Conservation (phyloP, 768 basidiomycete genomes). For the Leccinum broughii region DNA sequence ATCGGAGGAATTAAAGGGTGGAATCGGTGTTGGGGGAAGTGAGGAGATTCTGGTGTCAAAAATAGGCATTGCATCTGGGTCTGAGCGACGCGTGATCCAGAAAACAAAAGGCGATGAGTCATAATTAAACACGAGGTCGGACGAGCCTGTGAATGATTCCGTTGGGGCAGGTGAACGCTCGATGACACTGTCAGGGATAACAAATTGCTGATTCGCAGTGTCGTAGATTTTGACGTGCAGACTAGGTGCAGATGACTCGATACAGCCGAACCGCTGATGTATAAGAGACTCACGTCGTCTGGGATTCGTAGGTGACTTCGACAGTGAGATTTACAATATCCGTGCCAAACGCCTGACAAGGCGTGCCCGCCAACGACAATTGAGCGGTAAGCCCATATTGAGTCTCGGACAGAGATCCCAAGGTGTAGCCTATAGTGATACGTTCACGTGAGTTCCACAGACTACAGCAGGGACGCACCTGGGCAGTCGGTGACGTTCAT, state of each 20-base stretch:
- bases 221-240: constrained; percentile 72
- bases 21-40: constrained; percentile 58
- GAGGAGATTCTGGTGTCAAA: constrained; percentile 72
- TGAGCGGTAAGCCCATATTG: constrained; percentile 53
- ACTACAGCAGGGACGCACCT: constrained; percentile 18
- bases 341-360: constrained; percentile 65
- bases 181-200: constrained; percentile 57
- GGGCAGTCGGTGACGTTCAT: constrained; percentile 36
- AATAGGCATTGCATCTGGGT: constrained; percentile 52
- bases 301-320: constrained; percentile 64
- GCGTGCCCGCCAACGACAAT: constrained; percentile 51
- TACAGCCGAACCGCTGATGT: not conserved
- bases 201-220: constrained; percentile 60
- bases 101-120: constrained; percentile 68
- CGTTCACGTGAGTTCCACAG: not conserved
- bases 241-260: constrained; percentile 33
- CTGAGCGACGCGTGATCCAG: constrained; percentile 73
- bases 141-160: constrained; percentile 37
- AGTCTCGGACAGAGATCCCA: constrained; percentile 46
- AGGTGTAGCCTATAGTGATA: constrained; percentile 49
- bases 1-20: constrained; percentile 53
- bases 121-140: constrained; percentile 73
- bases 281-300: constrained; percentile 40
- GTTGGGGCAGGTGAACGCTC: constrained; percentile 41
- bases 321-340: constrained; percentile 61